phyloP scores from a whole-genome alignment of 2,329 filamentous ascomycete genomes.

The Leptosphaerulina australis region DNA sequence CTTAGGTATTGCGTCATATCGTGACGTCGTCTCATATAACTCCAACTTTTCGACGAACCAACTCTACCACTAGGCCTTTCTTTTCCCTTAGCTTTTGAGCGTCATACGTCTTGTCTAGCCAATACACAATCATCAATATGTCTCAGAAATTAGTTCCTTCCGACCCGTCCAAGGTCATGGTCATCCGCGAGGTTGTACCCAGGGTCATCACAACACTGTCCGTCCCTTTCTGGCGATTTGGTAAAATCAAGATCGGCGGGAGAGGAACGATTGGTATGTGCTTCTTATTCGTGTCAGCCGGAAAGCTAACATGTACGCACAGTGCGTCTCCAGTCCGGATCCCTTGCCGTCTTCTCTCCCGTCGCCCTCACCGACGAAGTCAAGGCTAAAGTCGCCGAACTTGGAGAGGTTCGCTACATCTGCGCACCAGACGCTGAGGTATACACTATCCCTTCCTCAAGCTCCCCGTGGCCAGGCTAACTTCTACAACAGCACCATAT shows the following conservation, averaged over 20 bases:
- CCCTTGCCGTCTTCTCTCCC: constrained; percentile 89
- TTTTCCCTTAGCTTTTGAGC: not conserved
- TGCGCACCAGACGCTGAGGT: constrained; percentile 81
- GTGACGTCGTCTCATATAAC: constrained; percentile 33
- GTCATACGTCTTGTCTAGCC: not conserved
- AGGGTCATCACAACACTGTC: constrained; percentile 75
- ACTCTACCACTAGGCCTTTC: not conserved
- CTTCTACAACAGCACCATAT: constrained; percentile 73
- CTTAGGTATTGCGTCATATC: constrained; percentile 33
- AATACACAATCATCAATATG: constrained; percentile 32
- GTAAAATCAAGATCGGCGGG: constrained; percentile 80
- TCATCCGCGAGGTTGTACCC: constrained; percentile 83
- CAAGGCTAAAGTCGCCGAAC: constrained; percentile 63
- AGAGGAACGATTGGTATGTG: constrained; percentile 78
- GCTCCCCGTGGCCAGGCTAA: not conserved
- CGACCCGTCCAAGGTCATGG: constrained; percentile 85
- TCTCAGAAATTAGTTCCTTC: constrained; percentile 51
- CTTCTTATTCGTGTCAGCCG: not conserved
- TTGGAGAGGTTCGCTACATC: constrained; percentile 78
- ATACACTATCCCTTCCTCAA: not conserved
- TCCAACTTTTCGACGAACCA: constrained; percentile 7
- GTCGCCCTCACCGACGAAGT: constrained; percentile 81
- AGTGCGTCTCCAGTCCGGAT: constrained; percentile 80
- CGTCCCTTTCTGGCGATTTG: constrained; percentile 83
- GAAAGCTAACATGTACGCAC: constrained; percentile 15